Conservation (phyloP, 2,329 filamentous ascomycete genomes). For the Cladosporium sp. region DNA sequence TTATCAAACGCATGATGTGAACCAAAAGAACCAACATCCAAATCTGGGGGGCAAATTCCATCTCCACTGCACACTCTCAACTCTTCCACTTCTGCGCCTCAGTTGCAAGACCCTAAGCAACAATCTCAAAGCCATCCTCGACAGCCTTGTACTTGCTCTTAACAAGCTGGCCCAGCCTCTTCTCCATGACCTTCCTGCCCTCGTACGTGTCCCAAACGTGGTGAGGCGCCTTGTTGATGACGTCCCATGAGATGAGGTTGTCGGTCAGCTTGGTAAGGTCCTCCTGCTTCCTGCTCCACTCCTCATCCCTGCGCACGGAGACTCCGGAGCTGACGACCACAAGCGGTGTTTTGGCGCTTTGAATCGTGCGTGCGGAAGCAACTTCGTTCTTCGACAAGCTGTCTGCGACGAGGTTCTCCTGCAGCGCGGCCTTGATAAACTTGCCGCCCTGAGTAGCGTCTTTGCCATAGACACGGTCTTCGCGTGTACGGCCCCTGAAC, state of each 20-base stretch:
- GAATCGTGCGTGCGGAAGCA: constrained; percentile 74
- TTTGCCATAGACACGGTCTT: constrained; percentile 82
- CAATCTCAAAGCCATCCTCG: constrained; percentile 10
- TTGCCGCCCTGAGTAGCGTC: constrained; percentile 79
- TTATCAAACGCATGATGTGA: neutral
- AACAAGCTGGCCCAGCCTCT: constrained; percentile 72
- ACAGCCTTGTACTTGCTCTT: constrained; percentile 33
- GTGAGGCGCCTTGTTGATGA: constrained; percentile 81
- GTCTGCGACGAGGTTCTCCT: constrained; percentile 86
- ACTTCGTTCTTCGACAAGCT: constrained; percentile 85
- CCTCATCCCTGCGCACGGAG: constrained; percentile 63
- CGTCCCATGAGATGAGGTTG: constrained; percentile 80
- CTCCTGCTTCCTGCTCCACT: constrained; percentile 83
- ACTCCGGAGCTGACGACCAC: constrained; percentile 81
- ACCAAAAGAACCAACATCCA: neutral
- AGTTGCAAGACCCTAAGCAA: neutral
- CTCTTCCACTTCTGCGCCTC: neutral
- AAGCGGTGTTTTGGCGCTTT: constrained; percentile 72
- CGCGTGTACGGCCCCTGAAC: constrained; percentile 75
- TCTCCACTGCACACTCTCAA: neutral
- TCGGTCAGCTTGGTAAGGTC: constrained; percentile 80
- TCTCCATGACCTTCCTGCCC: constrained; percentile 75
- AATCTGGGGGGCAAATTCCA: neutral
- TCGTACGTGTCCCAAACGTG: constrained; percentile 79
- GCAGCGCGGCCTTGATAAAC: constrained; percentile 84